Conservation (phyloP, 208 protist genomes). For the Crithidia sp. region DNA sequence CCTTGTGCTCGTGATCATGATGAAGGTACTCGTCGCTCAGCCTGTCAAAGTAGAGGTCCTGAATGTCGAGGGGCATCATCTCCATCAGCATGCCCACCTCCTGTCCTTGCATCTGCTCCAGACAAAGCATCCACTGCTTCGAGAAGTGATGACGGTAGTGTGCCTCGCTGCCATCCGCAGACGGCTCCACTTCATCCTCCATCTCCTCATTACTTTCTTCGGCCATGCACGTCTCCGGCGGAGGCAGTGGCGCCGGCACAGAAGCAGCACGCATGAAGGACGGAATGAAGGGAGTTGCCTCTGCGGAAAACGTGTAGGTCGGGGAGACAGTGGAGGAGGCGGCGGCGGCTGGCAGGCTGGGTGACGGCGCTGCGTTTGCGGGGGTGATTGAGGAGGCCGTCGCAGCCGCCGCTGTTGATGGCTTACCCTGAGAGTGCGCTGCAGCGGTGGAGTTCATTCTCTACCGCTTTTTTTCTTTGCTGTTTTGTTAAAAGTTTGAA, state of each 20-base stretch:
- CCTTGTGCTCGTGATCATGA: slow-evolving; percentile 23
- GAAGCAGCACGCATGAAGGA: slow-evolving; percentile 43
- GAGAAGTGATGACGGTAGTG: slow-evolving; percentile 31
- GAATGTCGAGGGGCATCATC: slow-evolving; percentile 52
- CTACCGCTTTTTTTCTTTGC: too few relatives aligned
- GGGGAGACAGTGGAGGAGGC: not conserved
- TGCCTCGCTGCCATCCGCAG: slow-evolving; percentile 1
- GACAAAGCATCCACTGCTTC: slow-evolving; percentile 32
- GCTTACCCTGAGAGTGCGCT: not conserved
- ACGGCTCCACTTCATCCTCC: not conserved
- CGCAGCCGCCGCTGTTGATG: not conserved
- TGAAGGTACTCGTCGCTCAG: slow-evolving; percentile 37
- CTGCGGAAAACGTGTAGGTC: slow-evolving; percentile 48
- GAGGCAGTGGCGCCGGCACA: slow-evolving; percentile 1
- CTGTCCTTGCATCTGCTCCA: slow-evolving; percentile 38
- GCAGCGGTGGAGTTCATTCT: not conserved
- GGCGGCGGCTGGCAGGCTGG: too few relatives aligned
- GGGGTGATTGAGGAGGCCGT: not conserved
- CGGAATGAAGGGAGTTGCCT: slow-evolving; percentile 64
- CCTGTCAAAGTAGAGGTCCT: slow-evolving; percentile 42
- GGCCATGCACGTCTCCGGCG: not conserved
- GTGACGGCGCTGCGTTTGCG: not conserved
- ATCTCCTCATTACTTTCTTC: not conserved
- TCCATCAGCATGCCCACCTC: slow-evolving; percentile 57
- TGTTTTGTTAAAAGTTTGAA: too few relatives aligned